A percentile compares a stretch with the other conserved stretches of the same genome.
These are phyloP conservation scores for Apiospora marii DNA, from an alignment of 2,329 filamentous ascomycete species.

Conservation along the genomic window DNA sequence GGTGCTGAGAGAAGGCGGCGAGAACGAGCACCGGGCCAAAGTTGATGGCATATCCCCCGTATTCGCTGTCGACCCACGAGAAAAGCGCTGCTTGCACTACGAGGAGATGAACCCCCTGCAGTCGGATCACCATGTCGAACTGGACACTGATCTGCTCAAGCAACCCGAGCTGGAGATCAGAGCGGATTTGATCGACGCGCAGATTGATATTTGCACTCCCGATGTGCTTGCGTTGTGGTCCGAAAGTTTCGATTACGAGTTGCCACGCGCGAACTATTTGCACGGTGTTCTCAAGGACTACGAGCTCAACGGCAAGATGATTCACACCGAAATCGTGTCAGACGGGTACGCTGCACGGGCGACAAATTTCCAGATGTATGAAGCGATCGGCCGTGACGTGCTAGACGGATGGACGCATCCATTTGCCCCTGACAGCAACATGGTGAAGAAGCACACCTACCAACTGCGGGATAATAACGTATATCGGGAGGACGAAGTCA, in stretches of 20 bases:
- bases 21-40: conserved; percentile 76
- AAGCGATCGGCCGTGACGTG: conserved; percentile 87
- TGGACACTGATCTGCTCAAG: conserved; percentile 83
- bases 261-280: conserved; percentile 86
- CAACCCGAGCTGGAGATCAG: conserved; percentile 80
- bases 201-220: conserved; percentile 96
- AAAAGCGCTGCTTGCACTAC: conserved; percentile 88
- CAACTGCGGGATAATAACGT: conserved; percentile 72
- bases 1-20: conserved; percentile 81
- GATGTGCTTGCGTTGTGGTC: conserved; percentile 96
- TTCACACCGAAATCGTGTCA: conserved; percentile 86
- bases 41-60: conserved; percentile 77
- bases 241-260: conserved; percentile 96
- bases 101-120: conserved; percentile 83
- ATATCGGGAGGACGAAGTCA: conserved; percentile 81
- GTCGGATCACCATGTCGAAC: conserved; percentile 69
- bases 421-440: conserved; percentile 86
- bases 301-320: conserved; percentile 96
- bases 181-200: conserved; percentile 89
- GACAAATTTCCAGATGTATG: conserved; percentile 87
- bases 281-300: conserved; percentile 95
- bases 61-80: conserved; percentile 84
- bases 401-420: conserved; percentile 88
- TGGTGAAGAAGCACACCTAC: conserved; percentile 81
- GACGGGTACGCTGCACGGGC: conserved; percentile 88